phyloP scores from a whole-genome alignment of 2,329 filamentous ascomycete genomes.

The Septoria linicola region DNA sequence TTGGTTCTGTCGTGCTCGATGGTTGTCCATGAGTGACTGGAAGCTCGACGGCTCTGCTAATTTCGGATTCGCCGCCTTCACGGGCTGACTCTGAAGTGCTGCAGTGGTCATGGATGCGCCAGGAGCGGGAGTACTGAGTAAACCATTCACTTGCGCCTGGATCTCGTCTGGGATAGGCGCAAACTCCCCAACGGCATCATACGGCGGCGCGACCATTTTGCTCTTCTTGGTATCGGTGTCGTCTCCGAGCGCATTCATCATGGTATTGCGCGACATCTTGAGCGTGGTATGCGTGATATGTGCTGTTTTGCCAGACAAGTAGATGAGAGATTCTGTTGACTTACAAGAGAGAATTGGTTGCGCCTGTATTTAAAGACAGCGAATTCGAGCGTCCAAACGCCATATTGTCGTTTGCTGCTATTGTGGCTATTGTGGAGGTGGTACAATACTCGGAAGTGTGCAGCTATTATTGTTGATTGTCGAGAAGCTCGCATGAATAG shows the following conservation, averaged over 20 bases:
- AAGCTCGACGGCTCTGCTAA: background rate
- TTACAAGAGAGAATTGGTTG: constrained; percentile 42
- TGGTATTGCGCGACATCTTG: background rate
- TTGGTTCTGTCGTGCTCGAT: constrained; percentile 4
- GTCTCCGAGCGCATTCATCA: constrained; percentile 6
- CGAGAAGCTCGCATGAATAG: no score
- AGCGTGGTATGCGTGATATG: background rate
- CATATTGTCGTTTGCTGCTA: background rate
- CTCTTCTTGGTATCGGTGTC: constrained; percentile 2
- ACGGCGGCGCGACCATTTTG: background rate
- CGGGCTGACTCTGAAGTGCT: background rate
- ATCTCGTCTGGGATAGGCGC: constrained; percentile 18
- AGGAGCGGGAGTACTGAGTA: background rate
- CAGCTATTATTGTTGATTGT: background rate
- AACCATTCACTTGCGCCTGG: constrained; percentile 5
- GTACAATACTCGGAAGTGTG: background rate
- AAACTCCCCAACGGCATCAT: constrained; percentile 9
- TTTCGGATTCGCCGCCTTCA: background rate
- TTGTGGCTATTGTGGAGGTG: background rate
- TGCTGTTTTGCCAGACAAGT: constrained; percentile 1
- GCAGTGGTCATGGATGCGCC: background rate
- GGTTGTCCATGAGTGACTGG: constrained; percentile 10
- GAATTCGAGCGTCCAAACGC: constrained; percentile 41
- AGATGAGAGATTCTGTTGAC: constrained; percentile 18
- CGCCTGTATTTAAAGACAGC: constrained; percentile 56